Conservation (phyloP, 805 yeast genomes). For the Clavispora vitiphila region DNA sequence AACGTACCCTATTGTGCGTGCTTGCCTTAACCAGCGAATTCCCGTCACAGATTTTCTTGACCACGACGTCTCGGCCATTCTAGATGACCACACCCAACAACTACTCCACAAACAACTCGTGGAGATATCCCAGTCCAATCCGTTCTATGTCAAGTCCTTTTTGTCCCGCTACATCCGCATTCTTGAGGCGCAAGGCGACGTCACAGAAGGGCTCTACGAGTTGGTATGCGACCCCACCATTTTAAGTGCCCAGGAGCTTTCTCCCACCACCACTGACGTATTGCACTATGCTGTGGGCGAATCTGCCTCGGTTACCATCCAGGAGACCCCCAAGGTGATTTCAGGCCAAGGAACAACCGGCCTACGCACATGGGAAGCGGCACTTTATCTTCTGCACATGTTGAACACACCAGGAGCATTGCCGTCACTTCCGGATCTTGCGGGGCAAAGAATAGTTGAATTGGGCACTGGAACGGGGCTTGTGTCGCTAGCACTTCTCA, state of each 20-base stretch:
- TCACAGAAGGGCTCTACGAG: slow-evolving; percentile 41
- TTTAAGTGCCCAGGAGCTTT: slow-evolving; percentile 26
- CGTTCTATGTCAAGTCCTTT: slow-evolving; percentile 47
- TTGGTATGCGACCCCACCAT: slow-evolving; percentile 27
- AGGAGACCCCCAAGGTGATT: slow-evolving; percentile 60
- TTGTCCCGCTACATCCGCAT: slow-evolving; percentile 37
- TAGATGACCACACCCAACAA: slow-evolving; percentile 16
- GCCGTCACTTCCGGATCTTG: slow-evolving; percentile 8
- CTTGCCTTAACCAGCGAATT: slow-evolving; percentile 16
- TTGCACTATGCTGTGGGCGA: slow-evolving; percentile 22
- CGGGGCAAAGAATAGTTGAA: slow-evolving; percentile 46
- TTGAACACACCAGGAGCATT: slow-evolving; percentile 19
- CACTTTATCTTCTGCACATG: slow-evolving; percentile 57
- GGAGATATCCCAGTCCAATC: slow-evolving; percentile 33
- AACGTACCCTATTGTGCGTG: background rate
- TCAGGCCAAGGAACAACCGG: slow-evolving; percentile 86
- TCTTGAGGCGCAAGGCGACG: slow-evolving; percentile 28
- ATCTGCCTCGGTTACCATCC: slow-evolving; percentile 28
- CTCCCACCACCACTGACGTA: slow-evolving; percentile 35
- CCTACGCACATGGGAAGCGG: slow-evolving; percentile 90
- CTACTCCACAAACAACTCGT: slow-evolving; percentile 15
- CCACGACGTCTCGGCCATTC: slow-evolving; percentile 6
- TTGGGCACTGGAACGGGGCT: slow-evolving; percentile 91
- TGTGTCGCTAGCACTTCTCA: slow-evolving; percentile 48
- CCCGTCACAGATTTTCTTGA: slow-evolving; percentile 16